Conservation (phyloP, 106 monocot genomes). For the Acorus calamus region DNA sequence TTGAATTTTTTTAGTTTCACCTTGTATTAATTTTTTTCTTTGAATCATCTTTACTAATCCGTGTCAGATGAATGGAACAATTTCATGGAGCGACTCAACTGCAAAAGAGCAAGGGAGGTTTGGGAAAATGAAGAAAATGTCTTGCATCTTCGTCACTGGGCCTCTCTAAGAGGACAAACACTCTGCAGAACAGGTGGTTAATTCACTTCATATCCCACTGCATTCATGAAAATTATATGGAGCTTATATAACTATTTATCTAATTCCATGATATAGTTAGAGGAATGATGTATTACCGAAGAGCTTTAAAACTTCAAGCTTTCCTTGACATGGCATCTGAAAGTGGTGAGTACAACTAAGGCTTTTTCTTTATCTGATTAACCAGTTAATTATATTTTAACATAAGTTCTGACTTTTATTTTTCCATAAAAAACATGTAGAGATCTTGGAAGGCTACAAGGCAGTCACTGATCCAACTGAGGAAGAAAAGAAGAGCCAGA, state of each 20-base stretch:
- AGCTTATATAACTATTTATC: neutral
- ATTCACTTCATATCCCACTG: neutral
- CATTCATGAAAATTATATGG: neutral
- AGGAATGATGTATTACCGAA: conserved; percentile 98
- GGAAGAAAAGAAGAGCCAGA: conserved; percentile 84
- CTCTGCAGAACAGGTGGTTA: conserved; percentile 87
- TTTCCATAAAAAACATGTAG: conserved; percentile 29
- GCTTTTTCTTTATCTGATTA: neutral
- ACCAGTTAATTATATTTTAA: neutral
- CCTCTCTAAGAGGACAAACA: conserved; percentile 89
- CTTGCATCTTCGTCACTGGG: conserved; percentile 96
- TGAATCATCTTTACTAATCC: neutral
- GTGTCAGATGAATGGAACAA: conserved; percentile 95
- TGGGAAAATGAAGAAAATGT: conserved; percentile 97
- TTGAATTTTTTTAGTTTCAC: no score
- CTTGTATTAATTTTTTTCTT: neutral
- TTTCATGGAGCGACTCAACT: conserved; percentile 90
- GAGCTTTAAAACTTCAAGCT: conserved; percentile 92
- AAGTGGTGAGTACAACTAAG: conserved; percentile 33
- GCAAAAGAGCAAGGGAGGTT: conserved; percentile 78
- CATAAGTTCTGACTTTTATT: neutral
- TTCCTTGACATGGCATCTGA: conserved; percentile 99
- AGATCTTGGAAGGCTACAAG: conserved; percentile 95
- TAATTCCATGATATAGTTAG: conserved; percentile 49
- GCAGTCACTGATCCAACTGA: conserved; percentile 71